Base-by-base conservation (phyloP, 495 filamentous ascomycete species). In the Bathelium albidoporum region DNA sequence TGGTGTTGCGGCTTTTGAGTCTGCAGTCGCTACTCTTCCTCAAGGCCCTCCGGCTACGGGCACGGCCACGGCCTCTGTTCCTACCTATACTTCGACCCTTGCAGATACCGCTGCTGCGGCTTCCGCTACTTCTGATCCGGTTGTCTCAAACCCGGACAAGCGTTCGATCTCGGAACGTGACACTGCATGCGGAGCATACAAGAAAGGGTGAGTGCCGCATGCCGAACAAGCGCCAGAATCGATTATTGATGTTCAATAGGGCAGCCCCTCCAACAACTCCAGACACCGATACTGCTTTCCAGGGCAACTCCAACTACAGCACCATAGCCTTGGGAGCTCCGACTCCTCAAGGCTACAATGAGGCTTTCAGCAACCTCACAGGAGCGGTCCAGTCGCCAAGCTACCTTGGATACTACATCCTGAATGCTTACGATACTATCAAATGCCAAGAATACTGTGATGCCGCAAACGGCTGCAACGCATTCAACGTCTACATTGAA, bases 311-410 rank as follows among this genome's bases (percentile, higher is more conserved):
- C 16, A 18, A 53, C 22, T 66, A 62, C 64, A 55, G 52, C 61
- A 29, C 29, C 20, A 59, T 55, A 14, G 67, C 67, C 39, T 44
- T 31, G 4, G 53, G 58, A 22, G 76, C 78, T 12, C 58, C 65
- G 1, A 73, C 71, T 0, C 79, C 79, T 5, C 44, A 66, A 20
- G 74, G 76, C n/a, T 81, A 81, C 62, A 68, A 63, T 5, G 63
- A 49, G 29, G 71, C 72, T 20, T 69, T 69, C 63, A 18, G 14
- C 49, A 66, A 64, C 58, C 59, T 66, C 16, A 59, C 62, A 44
- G 64, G 52, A 55, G 49, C 55, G n/a, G 49, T 45, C 29, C 39
- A 61, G 24, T 41, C 52, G 1, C 59, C 49, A 5, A 22, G 39
- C 45, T 69, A 69, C 59, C 14, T 69, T 52, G 65, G 62, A n/a